Evolutionary conservation across 2,329 filamentous ascomycete genomes (phyloP).

Genomic region (Bipolaris victoriae): DNA sequence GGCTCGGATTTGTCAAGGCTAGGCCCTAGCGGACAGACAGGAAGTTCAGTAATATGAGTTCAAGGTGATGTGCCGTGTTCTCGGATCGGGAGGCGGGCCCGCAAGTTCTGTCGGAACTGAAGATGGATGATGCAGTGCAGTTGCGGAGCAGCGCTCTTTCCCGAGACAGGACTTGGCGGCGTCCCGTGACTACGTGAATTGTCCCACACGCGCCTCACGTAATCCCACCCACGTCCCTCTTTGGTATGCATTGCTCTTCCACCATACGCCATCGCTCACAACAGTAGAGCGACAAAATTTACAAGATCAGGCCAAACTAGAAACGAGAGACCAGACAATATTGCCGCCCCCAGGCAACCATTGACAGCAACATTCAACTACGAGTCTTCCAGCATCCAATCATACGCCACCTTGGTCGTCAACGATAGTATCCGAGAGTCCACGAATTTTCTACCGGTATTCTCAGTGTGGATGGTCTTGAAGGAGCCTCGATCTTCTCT

Average conservation of each 20-base stretch:
- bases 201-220: slow-evolving; percentile 22
- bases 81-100: not conserved
- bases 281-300: not conserved
- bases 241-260: not conserved
- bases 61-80: not conserved
- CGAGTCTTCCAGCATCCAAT: slow-evolving; percentile 4
- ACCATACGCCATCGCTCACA: not conserved
- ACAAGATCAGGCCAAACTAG: not conserved
- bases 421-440: not conserved
- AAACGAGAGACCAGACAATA: not conserved
- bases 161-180: slow-evolving; percentile 23
- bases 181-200: slow-evolving; percentile 34
- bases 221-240: slow-evolving; percentile 7
- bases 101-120: not conserved
- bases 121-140: slow-evolving; percentile 12
- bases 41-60: not conserved
- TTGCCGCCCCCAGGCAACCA: not conserved
- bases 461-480: not conserved
- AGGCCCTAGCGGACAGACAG: not conserved
- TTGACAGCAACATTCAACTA: not conserved
- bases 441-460: not conserved
- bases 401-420: slow-evolving; percentile 8
- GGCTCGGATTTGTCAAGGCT: slow-evolving; percentile 5
- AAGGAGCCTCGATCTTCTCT: not conserved
- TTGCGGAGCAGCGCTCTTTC: slow-evolving; percentile 19